Evolutionary conservation across 371 early-diverging fungal genomes (phyloP).

Genomic region (Phascolomyces articulosus): DNA sequence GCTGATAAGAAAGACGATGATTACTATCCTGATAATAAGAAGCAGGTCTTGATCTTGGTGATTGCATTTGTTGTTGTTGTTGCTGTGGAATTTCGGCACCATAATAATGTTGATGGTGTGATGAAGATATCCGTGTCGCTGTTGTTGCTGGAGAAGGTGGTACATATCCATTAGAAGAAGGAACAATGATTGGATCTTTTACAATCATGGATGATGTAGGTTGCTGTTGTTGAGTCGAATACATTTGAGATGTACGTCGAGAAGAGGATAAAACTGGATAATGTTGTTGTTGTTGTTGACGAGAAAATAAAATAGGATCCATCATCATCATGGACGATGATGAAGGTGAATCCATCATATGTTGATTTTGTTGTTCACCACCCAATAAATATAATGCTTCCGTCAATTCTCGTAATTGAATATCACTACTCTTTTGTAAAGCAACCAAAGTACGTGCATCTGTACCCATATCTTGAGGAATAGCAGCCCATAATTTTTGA

Average conservation of each 20-base stretch:
- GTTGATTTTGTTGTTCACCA: neutral
- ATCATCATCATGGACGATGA: too few species aligned
- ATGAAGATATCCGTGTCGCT: neutral
- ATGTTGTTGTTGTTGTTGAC: neutral
- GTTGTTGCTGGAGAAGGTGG: neutral
- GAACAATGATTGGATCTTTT: too few species aligned
- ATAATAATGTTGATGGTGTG: neutral
- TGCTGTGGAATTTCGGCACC: neutral
- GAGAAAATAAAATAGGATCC: neutral
- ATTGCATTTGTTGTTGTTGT: neutral
- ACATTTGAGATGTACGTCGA: neutral
- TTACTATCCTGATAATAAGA: neutral
- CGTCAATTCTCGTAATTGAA: constrained; percentile 17
- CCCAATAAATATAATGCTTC: constrained; percentile 13
- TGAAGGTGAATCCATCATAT: too few species aligned
- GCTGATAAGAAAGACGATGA: neutral
- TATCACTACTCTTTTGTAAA: constrained; percentile 24
- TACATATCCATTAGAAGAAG: neutral
- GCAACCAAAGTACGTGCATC: constrained; percentile 19
- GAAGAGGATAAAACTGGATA: too few species aligned
- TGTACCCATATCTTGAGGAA: constrained; percentile 16
- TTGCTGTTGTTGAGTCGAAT: too few species aligned
- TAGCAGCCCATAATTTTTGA: constrained; percentile 19
- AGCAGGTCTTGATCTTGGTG: neutral
- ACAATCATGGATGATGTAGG: too few species aligned